A percentile compares a stretch with the other conserved stretches of the same genome.
phyloP scores from a whole-genome alignment of 2,329 filamentous ascomycete genomes.

The Rutstroemia sp. region DNA sequence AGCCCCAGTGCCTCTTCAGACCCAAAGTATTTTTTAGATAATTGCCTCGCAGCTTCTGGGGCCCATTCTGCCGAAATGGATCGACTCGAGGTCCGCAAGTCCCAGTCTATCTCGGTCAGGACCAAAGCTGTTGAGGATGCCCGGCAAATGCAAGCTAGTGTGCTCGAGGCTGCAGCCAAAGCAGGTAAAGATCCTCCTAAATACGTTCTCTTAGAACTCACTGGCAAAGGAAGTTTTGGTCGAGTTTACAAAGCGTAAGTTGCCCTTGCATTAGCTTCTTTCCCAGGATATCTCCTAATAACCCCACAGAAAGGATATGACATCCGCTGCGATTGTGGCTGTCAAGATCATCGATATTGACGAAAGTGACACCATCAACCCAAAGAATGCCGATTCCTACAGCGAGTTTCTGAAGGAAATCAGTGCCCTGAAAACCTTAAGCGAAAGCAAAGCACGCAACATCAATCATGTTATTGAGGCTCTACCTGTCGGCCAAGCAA shows the following conservation, averaged over 20 bases:
- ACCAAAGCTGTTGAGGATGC: constrained; percentile 52
- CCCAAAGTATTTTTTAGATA: constrained; percentile 2
- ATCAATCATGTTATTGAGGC: constrained; percentile 78
- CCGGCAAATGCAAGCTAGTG: constrained; percentile 57
- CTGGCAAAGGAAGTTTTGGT: constrained; percentile 68
- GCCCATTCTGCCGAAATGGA: constrained; percentile 11
- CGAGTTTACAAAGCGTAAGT: constrained; percentile 59
- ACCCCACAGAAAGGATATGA: constrained; percentile 26
- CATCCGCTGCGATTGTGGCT: constrained; percentile 49
- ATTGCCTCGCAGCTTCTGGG: constrained; percentile 5
- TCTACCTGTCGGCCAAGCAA: constrained; percentile 66
- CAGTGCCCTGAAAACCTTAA: constrained; percentile 62
- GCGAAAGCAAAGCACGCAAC: constrained; percentile 67
- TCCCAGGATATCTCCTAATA: neutral
- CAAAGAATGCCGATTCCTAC: constrained; percentile 58
- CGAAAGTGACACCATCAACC: constrained; percentile 61
- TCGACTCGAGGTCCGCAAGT: constrained; percentile 10
- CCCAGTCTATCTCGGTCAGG: constrained; percentile 17
- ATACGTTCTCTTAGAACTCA: constrained; percentile 64
- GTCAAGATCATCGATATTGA: constrained; percentile 84
- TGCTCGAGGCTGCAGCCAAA: constrained; percentile 54
- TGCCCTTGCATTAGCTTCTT: neutral
- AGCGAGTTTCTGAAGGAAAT: constrained; percentile 64
- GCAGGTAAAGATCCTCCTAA: constrained; percentile 52
- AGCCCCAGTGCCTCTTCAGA: neutral